Percentiles rank a stretch among this genome's conserved stretches.
Evolutionary conservation across 352 stramenopile genomes (phyloP).

Genomic region (Phytopythium aichiense): DNA sequence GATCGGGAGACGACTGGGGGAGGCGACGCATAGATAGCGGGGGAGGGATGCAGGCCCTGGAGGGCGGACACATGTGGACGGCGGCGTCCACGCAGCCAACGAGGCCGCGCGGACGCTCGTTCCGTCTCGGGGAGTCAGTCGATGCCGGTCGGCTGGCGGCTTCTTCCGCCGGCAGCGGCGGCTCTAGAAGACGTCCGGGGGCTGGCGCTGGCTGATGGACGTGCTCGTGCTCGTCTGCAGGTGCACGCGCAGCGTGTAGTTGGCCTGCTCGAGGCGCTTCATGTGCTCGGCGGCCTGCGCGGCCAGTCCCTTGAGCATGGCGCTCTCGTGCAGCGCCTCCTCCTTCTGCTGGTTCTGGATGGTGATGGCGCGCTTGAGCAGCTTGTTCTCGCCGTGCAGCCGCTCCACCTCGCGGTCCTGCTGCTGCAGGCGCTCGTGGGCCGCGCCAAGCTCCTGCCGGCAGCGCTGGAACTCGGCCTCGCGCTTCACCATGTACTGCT

Average conservation of each 20-base stretch:
- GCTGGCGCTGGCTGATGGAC: constrained; percentile 21
- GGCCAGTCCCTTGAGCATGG: constrained; percentile 63
- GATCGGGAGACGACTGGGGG: background rate
- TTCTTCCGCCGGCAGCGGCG: background rate
- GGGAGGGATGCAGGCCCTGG: background rate
- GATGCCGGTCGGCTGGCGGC: background rate
- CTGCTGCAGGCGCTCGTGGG: constrained; percentile 27
- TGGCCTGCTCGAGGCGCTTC: constrained; percentile 80
- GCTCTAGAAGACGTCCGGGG: constrained; percentile 69
- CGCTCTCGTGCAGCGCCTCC: constrained; percentile 70
- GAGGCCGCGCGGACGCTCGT: too few relatives aligned
- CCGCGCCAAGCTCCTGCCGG: constrained; percentile 45
- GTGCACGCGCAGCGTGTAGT: constrained; percentile 84
- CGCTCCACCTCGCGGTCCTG: constrained; percentile 60
- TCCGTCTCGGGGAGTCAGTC: background rate
- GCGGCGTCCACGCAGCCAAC: background rate
- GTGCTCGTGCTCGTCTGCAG: constrained; percentile 75
- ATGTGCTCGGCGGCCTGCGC: constrained; percentile 83
- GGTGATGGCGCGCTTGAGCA: constrained; percentile 78
- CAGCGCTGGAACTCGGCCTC: constrained; percentile 67
- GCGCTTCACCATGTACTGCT: constrained; percentile 82
- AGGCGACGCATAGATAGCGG: constrained; percentile 2
- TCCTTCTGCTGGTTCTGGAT: constrained; percentile 90
- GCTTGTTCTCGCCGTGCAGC: constrained; percentile 77
- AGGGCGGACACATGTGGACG: background rate